These are phyloP conservation scores for Saturnispora ahearnii DNA, from an alignment of 805 yeast species.

Conservation along the genomic window DNA sequence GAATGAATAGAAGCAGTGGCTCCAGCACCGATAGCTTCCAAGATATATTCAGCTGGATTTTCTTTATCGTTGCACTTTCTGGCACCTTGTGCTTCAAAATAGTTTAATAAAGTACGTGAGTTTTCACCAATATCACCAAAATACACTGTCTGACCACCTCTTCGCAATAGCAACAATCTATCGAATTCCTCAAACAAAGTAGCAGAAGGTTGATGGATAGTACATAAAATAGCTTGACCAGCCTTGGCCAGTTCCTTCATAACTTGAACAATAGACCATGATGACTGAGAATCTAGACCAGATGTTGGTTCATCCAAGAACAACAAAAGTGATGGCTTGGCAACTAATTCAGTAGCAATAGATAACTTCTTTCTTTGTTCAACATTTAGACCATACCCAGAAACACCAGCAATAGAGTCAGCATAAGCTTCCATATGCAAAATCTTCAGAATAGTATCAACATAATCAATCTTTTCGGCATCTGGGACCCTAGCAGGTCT, in stretches of 20 bases:
- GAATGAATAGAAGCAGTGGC: constrained; percentile 54
- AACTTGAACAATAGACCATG: constrained; percentile 49
- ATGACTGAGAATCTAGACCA: constrained; percentile 47
- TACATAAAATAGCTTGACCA: constrained; percentile 50
- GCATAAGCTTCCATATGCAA: constrained; percentile 39
- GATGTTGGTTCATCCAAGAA: constrained; percentile 56
- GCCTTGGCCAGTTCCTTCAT: constrained; percentile 40
- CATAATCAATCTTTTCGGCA: constrained; percentile 35
- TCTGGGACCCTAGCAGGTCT: constrained; percentile 36
- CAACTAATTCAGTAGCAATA: constrained; percentile 46
- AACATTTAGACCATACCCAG: constrained; percentile 44
- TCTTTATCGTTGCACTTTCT: constrained; percentile 51
- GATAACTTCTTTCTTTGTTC: constrained; percentile 47
- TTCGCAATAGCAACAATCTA: constrained; percentile 31
- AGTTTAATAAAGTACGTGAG: constrained; percentile 34
- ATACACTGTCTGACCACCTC: constrained; percentile 46
- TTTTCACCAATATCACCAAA: constrained; percentile 46
- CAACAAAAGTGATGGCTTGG: constrained; percentile 42
- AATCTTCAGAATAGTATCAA: constrained; percentile 33
- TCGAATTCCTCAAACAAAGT: constrained; percentile 37
- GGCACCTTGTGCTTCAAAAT: constrained; percentile 51
- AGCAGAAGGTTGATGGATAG: constrained; percentile 47
- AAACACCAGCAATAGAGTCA: constrained; percentile 41
- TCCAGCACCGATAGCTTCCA: constrained; percentile 75
- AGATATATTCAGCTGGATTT: constrained; percentile 71